These are phyloP conservation scores for Fusarium neocosmosporiellum DNA, from an alignment of 2,329 filamentous ascomycete species.

Conservation along the genomic window DNA sequence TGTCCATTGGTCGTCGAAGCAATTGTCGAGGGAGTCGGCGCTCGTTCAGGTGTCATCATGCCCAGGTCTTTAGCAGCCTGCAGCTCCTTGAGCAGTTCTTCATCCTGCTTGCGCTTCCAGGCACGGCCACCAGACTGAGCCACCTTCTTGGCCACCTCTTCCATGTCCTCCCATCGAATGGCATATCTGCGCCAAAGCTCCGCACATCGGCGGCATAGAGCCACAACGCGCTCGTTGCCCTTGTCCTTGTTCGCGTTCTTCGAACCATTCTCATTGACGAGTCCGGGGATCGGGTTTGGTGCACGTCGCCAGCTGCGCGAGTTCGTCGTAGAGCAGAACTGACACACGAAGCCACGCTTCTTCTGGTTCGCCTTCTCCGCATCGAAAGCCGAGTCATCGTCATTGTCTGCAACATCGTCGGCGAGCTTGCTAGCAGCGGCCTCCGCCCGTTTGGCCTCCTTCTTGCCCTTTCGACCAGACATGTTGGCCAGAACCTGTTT, in stretches of 20 bases:
- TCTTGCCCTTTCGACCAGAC: conserved; percentile 88
- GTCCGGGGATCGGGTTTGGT: conserved; percentile 78
- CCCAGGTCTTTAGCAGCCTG: conserved; percentile 71
- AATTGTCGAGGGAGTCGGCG: conserved; percentile 47
- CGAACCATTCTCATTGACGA: conserved; percentile 71
- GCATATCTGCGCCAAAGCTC: conserved; percentile 96
- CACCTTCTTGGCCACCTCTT: conserved; percentile 91
- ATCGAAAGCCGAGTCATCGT: conserved; percentile 97
- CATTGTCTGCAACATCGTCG: conserved; percentile 91
- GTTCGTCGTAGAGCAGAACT: conserved; percentile 84
- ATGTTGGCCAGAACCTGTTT: conserved; percentile 91
- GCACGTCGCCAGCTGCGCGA: conserved; percentile 94
- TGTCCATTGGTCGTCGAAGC: conserved; percentile 43
- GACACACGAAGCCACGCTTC: conserved; percentile 90
- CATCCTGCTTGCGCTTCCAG: conserved; percentile 90
- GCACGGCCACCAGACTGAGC: conserved; percentile 81
- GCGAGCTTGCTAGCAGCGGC: conserved; percentile 80
- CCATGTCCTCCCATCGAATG: conserved; percentile 93
- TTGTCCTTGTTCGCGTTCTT: conserved; percentile 78
- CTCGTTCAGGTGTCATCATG: conserved; percentile 56
- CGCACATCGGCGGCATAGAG: conserved; percentile 90
- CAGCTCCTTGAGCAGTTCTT: conserved; percentile 85
- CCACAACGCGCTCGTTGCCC: conserved; percentile 77
- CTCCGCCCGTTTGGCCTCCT: conserved; percentile 81
- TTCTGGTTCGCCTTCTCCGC: conserved; percentile 82